These are phyloP conservation scores for Aureobasidium sp. DNA, from an alignment of 2,329 filamentous ascomycete species.

Conservation along the genomic window DNA sequence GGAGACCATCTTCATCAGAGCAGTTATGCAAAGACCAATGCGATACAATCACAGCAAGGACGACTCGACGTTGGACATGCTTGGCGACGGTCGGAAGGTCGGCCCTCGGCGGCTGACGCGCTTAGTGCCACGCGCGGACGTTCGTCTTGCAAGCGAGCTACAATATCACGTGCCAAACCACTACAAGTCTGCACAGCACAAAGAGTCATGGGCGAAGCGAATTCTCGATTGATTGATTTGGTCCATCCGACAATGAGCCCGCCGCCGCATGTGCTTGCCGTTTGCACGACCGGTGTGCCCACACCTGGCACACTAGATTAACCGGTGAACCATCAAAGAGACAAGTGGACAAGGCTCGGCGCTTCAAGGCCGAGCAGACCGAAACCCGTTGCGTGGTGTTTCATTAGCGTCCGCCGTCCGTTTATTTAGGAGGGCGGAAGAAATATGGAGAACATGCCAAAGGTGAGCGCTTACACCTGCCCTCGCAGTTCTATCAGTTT, in stretches of 20 bases:
- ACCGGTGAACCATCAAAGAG: slow-evolving; percentile 2
- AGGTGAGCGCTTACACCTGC: background rate
- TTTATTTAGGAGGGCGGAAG: background rate
- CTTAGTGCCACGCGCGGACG: background rate
- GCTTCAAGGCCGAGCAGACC: background rate
- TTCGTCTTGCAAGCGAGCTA: background rate
- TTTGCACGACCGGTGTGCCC: background rate
- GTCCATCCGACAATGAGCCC: slow-evolving; percentile 2
- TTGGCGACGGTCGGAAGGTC: background rate
- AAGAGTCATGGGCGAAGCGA: background rate
- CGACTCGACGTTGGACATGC: slow-evolving; percentile 1
- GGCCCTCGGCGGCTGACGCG: background rate
- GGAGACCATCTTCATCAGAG: background rate
- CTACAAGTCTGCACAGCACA: background rate
- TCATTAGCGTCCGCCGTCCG: background rate
- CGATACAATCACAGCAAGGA: slow-evolving; percentile 6
- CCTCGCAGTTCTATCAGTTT: slow-evolving; percentile 7
- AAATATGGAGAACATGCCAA: background rate
- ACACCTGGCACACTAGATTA: background rate
- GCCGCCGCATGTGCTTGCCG: background rate
- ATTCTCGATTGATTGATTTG: background rate
- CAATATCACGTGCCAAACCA: background rate
- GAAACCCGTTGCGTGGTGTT: background rate
- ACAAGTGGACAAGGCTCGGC: background rate
- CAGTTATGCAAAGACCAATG: slow-evolving; percentile 4